Conservation (phyloP, 768 basidiomycete genomes). For the Boletus sp. region DNA sequence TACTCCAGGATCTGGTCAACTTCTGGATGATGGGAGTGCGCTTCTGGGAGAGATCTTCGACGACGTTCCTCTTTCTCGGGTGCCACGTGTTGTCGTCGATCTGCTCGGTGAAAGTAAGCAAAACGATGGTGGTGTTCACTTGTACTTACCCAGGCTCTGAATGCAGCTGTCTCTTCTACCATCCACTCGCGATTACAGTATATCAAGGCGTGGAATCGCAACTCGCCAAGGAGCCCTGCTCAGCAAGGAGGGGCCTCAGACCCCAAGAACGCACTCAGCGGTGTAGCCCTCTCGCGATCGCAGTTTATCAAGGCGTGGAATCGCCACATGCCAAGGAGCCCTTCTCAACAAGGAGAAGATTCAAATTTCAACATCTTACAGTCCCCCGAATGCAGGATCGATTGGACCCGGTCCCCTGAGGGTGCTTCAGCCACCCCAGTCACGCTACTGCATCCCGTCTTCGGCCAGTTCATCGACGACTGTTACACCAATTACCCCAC, state of each 20-base stretch:
- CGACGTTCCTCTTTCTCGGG: background rate
- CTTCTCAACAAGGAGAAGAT: background rate
- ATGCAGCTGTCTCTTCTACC: background rate
- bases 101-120: background rate
- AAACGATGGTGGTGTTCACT: background rate
- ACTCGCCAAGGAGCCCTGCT: background rate
- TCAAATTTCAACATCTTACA: background rate
- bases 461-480: background rate
- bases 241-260: too few relatives aligned
- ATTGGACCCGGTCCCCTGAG: background rate
- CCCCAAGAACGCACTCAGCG: too few relatives aligned
- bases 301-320: too few relatives aligned
- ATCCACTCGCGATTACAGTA: background rate
- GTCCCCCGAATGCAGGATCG: background rate
- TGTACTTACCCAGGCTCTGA: background rate
- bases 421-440: background rate
- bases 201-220: background rate
- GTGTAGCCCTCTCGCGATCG: too few relatives aligned
- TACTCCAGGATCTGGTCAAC: background rate
- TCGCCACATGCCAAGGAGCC: too few relatives aligned
- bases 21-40: background rate
- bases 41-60: too few relatives aligned
- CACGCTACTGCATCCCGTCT: background rate
- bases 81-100: background rate
- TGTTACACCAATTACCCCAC: background rate